Percentiles rank a stretch among this genome's conserved stretches.
Conservation (phyloP, 352 stramenopile genomes). For the Pythium guiyangense region DNA sequence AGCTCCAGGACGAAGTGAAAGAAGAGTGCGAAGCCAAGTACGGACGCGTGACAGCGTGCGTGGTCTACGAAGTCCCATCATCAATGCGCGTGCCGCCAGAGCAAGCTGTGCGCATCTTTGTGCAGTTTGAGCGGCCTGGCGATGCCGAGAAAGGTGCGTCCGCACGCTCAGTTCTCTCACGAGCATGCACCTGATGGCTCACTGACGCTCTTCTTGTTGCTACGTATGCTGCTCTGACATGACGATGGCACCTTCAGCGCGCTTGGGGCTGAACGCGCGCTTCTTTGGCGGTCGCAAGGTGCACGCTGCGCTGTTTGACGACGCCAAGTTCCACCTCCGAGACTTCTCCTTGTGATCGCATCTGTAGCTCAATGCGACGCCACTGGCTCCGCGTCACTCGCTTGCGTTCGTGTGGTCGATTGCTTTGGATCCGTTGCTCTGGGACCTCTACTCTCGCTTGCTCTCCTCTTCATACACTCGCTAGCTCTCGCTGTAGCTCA, state of each 20-base stretch:
- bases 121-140: slow-evolving; percentile 65
- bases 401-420: no score
- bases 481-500: slow-evolving; percentile 11
- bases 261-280: slow-evolving; percentile 76
- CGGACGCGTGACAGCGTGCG: slow-evolving; percentile 67
- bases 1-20: slow-evolving; percentile 85
- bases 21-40: slow-evolving; percentile 85
- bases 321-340: slow-evolving; percentile 62
- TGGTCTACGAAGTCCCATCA: slow-evolving; percentile 65
- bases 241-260: slow-evolving; percentile 28
- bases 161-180: no score
- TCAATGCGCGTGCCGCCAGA: slow-evolving; percentile 28
- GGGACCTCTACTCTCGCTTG: no score
- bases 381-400: not conserved
- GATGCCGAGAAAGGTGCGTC: slow-evolving; percentile 85
- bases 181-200: not conserved
- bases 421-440: no score
- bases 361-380: not conserved
- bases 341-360: slow-evolving; percentile 38
- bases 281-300: slow-evolving; percentile 90
- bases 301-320: slow-evolving; percentile 77
- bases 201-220: not conserved
- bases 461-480: no score
- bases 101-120: slow-evolving; percentile 88
- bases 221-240: not conserved